Percentiles rank a stretch among this genome's conserved stretches.
phyloP scores from a whole-genome alignment of 495 filamentous ascomycete genomes.

The Penicillium canescens region DNA sequence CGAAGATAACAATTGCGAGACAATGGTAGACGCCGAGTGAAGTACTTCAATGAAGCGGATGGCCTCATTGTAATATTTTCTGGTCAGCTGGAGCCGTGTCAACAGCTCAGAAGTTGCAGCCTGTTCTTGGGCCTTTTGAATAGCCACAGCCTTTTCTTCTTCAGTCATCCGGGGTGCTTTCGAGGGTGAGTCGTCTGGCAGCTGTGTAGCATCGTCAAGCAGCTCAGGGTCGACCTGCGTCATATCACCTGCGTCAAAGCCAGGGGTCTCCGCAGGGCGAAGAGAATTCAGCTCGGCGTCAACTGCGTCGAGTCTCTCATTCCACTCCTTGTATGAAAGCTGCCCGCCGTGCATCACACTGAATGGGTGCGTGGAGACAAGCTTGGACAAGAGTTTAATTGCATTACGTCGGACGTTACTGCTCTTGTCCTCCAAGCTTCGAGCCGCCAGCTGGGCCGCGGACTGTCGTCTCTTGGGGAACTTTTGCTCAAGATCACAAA shows the following conservation, averaged over 20 bases:
- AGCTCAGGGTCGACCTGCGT: constrained; percentile 72
- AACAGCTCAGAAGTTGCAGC: constrained; percentile 77
- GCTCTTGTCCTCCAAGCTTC: constrained; percentile 95
- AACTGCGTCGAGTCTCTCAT: constrained; percentile 71
- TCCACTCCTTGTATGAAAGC: constrained; percentile 82
- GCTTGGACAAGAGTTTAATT: constrained; percentile 82
- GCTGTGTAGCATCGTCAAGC: constrained; percentile 84
- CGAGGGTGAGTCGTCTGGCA: constrained; percentile 63
- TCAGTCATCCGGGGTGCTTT: constrained; percentile 63
- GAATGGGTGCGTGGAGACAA: constrained; percentile 93
- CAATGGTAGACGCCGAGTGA: constrained; percentile 71
- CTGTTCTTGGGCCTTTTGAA: constrained; percentile 70
- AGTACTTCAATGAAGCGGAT: constrained; percentile 94
- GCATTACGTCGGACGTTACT: constrained; percentile 95
- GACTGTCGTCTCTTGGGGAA: constrained; percentile 89
- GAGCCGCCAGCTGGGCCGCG: constrained; percentile 79
- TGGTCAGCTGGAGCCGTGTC: constrained; percentile 79
- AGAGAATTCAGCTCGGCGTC: constrained; percentile 79
- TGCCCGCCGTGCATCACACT: constrained; percentile 88
- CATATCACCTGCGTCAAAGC: constrained; percentile 59
- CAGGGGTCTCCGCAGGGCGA: constrained; percentile 76
- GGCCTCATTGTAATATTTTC: constrained; percentile 88
- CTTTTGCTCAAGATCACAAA: constrained; percentile 91
- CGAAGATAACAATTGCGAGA: constrained; percentile 85
- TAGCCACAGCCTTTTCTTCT: constrained; percentile 50